Evolutionary conservation across 1,284 basidiomycete genomes (phyloP).

Genomic region (Rhodotorula sp.): DNA sequence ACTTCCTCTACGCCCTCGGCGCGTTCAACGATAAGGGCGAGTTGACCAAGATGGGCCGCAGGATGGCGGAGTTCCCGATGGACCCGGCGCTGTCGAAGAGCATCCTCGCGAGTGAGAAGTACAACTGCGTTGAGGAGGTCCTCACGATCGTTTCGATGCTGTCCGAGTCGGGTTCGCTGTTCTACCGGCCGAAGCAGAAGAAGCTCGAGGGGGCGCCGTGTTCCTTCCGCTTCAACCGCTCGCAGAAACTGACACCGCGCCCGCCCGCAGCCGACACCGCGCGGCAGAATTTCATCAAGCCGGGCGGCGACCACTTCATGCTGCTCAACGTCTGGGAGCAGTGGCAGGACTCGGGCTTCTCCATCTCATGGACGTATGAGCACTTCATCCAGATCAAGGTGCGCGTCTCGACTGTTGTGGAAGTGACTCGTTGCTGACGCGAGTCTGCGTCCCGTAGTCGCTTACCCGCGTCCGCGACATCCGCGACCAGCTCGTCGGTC

Average conservation of each 20-base stretch:
- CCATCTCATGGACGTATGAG: constrained; percentile 69
- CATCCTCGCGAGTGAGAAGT: constrained; percentile 92
- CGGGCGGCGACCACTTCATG: constrained; percentile 98
- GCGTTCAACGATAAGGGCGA: constrained; percentile 95
- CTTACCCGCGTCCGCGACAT: constrained; percentile 92
- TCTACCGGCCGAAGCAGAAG: constrained; percentile 92
- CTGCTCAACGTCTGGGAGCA: constrained; percentile 97
- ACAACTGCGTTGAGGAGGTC: constrained; percentile 94
- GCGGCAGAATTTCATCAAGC: constrained; percentile 88
- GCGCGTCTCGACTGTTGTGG: not conserved
- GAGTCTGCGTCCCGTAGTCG: constrained; percentile 51
- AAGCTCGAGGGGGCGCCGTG: constrained; percentile 48
- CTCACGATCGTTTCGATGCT: constrained; percentile 98
- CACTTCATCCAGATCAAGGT: constrained; percentile 91
- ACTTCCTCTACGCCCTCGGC: constrained; percentile 90
- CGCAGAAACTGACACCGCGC: not conserved
- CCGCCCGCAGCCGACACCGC: constrained; percentile 88
- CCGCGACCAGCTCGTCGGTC: constrained; percentile 82
- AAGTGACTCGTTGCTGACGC: not conserved
- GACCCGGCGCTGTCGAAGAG: constrained; percentile 97
- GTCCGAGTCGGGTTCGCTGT: constrained; percentile 88
- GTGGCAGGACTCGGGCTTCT: constrained; percentile 96
- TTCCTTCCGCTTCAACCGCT: not conserved
- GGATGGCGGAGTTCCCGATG: constrained; percentile 95
- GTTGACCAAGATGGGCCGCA: constrained; percentile 87